These are phyloP conservation scores for Penicillium griseofulvum DNA, from an alignment of 2,329 filamentous ascomycete species.

Conservation along the genomic window DNA sequence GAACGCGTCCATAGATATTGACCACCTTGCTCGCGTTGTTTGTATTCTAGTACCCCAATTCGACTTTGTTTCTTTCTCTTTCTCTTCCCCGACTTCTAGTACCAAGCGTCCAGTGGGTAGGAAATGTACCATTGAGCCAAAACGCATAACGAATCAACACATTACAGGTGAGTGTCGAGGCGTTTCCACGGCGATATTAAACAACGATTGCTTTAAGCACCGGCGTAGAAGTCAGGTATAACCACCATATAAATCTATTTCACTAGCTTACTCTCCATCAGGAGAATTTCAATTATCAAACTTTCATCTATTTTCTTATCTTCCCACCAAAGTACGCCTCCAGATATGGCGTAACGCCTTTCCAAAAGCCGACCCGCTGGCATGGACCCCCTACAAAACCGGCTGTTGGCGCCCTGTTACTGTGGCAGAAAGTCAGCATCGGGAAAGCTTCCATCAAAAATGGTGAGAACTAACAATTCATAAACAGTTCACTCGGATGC, in stretches of 20 bases:
- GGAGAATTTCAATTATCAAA: background rate
- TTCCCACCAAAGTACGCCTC: background rate
- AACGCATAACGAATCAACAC: background rate
- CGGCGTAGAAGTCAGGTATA: background rate
- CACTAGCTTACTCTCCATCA: background rate
- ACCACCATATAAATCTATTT: too few species aligned
- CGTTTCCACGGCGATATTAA: background rate
- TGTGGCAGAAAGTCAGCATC: background rate
- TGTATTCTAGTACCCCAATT: background rate
- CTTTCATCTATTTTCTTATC: background rate
- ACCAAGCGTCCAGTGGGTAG: background rate
- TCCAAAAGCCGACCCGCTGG: background rate
- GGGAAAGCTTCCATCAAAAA: too few species aligned
- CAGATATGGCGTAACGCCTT: background rate
- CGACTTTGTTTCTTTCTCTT: background rate
- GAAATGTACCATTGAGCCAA: background rate
- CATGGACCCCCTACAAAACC: background rate
- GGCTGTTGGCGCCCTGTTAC: background rate
- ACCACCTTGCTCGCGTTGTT: background rate
- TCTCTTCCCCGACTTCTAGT: background rate
- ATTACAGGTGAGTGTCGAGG: too few species aligned
- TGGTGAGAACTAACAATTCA: background rate
- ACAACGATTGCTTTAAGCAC: background rate
- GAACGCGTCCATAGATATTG: background rate
- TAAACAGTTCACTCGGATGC: background rate